Evolutionary conservation across 2,329 filamentous ascomycete genomes (phyloP).

Genomic region (Truncatella angustata): DNA sequence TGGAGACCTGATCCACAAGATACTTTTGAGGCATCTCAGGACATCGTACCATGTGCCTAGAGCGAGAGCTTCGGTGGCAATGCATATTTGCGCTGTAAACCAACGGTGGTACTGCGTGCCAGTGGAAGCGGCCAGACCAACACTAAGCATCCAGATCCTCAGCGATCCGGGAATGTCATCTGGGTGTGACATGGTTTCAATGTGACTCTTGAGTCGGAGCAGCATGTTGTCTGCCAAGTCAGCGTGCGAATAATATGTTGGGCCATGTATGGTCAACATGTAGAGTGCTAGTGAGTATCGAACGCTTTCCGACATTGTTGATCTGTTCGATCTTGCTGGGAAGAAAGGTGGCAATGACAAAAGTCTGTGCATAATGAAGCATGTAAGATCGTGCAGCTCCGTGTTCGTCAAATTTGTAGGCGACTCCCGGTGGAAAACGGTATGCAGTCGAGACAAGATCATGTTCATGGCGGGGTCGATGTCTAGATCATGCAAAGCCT

Average conservation of each 20-base stretch:
- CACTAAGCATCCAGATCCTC: constrained; percentile 39
- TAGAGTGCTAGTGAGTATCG: constrained; percentile 47
- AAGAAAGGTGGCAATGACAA: constrained; percentile 23
- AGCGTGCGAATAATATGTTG: constrained; percentile 54
- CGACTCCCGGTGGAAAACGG: constrained; percentile 36
- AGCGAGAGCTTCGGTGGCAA: not conserved
- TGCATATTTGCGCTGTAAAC: constrained; percentile 25
- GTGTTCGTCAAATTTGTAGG: constrained; percentile 32
- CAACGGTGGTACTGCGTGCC: constrained; percentile 25
- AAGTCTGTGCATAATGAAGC: constrained; percentile 51
- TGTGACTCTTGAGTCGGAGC: constrained; percentile 26
- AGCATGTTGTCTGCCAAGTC: constrained; percentile 36
- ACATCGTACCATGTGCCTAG: constrained; percentile 23
- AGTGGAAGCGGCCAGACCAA: constrained; percentile 37
- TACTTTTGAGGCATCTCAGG: constrained; percentile 15
- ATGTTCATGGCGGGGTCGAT: constrained; percentile 17
- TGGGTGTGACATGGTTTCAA: constrained; percentile 21
- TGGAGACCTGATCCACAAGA: constrained; percentile 29
- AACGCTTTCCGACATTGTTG: constrained; percentile 38
- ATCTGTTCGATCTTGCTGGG: constrained; percentile 5
- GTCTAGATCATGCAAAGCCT: not conserved
- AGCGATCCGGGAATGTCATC: constrained; percentile 22
- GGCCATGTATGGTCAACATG: constrained; percentile 52
- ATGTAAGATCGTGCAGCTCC: constrained; percentile 53
- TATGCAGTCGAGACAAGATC: constrained; percentile 41